phyloP scores from a whole-genome alignment of 192 early-diverging fungal genomes.

The Mortierella hygrophila region DNA sequence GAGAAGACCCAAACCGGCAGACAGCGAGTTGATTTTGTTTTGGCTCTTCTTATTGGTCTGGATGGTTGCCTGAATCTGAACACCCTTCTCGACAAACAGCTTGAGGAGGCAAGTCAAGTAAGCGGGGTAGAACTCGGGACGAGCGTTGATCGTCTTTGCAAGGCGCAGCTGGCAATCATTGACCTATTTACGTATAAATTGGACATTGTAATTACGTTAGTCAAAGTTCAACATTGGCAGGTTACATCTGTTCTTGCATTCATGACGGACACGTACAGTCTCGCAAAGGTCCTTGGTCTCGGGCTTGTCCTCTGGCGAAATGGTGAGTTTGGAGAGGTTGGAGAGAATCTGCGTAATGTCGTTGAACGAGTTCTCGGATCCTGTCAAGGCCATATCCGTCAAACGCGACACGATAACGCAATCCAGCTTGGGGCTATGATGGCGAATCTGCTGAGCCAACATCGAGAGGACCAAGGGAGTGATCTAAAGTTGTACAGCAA shows the following conservation, averaged over 20 bases:
- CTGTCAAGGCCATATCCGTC: conserved; percentile 72
- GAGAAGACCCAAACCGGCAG: conserved; percentile 66
- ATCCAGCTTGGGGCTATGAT: conserved; percentile 60
- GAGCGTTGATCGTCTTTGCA: conserved; percentile 59
- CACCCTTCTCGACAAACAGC: conserved; percentile 73
- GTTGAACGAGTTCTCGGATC: conserved; percentile 64
- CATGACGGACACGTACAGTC: conserved; percentile 53
- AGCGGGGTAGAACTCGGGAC: conserved; percentile 68
- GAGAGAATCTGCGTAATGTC: conserved; percentile 71
- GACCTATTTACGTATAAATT: conserved; percentile 44
- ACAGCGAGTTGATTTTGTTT: conserved; percentile 60
- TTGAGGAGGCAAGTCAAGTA: conserved; percentile 67
- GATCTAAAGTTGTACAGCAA: conserved; percentile 53
- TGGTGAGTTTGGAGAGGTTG: conserved; percentile 59
- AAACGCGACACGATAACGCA: conserved; percentile 68
- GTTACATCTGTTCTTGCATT: not conserved
- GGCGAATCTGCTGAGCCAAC: conserved; percentile 73
- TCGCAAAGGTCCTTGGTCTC: conserved; percentile 56
- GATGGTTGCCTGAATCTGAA: conserved; percentile 63
- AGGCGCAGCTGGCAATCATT: conserved; percentile 58
- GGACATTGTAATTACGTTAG: not conserved
- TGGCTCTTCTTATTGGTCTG: conserved; percentile 58
- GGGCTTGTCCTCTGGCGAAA: conserved; percentile 60
- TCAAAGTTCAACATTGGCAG: not conserved
- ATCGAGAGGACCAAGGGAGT: conserved; percentile 73